Evolutionary conservation across 177 flowering plant species (phyloP).

Genomic region (Vitis hybrid): DNA sequence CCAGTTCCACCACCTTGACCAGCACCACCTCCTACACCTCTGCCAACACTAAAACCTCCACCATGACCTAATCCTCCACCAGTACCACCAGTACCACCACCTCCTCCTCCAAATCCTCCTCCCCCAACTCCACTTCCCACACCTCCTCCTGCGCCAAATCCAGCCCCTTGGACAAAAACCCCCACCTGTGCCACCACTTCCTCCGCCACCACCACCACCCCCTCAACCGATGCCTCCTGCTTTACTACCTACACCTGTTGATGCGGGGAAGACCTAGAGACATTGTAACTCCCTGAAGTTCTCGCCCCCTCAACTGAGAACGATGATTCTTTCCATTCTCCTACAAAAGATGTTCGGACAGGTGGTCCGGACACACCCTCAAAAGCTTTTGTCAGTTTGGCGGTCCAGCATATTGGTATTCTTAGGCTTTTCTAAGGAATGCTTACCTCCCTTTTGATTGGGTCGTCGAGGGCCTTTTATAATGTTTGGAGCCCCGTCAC

Average conservation of each 20-base stretch:
- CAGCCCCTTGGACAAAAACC: not conserved
- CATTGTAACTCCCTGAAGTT: no score
- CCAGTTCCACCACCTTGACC: constrained; percentile 14
- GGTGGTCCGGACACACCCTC: accelerated
- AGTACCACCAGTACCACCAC: constrained; percentile 6
- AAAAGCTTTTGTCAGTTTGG: no score
- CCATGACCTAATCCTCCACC: constrained; percentile 10
- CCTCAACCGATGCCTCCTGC: not conserved
- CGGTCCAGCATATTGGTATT: no score
- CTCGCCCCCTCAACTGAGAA: no score
- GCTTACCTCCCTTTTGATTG: no score
- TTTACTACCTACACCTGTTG: not conserved
- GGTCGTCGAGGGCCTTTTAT: accelerated
- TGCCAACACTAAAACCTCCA: constrained; percentile 10
- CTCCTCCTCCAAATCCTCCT: no score
- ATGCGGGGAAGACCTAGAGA: no score
- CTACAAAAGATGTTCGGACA: no score
- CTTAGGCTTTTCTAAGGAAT: no score
- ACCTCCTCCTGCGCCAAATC: not conserved
- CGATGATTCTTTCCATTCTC: no score
- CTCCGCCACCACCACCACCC: not conserved
- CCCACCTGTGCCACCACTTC: not conserved
- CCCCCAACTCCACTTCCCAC: constrained; percentile 7
- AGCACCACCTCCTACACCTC: constrained; percentile 15
- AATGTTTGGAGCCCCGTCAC: no score